These are phyloP conservation scores for Trichoderma citrinoviride DNA, from an alignment of 2,329 filamentous ascomycete species.

Conservation along the genomic window DNA sequence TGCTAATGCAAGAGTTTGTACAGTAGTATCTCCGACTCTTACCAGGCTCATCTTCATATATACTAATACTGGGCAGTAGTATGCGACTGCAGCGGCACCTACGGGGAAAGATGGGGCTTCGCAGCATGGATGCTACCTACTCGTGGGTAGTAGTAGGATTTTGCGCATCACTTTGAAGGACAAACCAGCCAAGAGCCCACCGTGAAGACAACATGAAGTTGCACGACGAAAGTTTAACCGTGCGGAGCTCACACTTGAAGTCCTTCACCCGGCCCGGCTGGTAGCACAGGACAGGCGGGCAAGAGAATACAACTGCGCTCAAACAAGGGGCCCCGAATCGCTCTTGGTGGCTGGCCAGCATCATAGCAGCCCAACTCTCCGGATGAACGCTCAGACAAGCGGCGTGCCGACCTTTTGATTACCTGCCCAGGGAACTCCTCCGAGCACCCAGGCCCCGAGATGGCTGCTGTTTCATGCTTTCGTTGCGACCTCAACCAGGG, in stretches of 20 bases:
- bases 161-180: too few relatives aligned
- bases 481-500: slow-evolving; percentile 13
- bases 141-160: too few relatives aligned
- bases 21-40: background rate
- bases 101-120: too few relatives aligned
- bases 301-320: background rate
- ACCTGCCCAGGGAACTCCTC: slow-evolving; percentile 12
- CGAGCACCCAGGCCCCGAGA: background rate
- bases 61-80: too few relatives aligned
- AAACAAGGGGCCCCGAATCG: background rate
- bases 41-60: background rate
- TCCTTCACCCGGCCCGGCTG: background rate
- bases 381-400: slow-evolving; percentile 6
- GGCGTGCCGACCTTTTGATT: slow-evolving; percentile 4
- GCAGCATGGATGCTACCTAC: too few relatives aligned
- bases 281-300: background rate
- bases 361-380: slow-evolving; percentile 4
- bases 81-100: too few relatives aligned
- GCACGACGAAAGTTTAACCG: background rate
- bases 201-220: too few relatives aligned
- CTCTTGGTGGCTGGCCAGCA: background rate
- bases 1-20: background rate
- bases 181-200: too few relatives aligned
- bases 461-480: slow-evolving; percentile 5
- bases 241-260: too few relatives aligned